Base-by-base conservation (phyloP, 1,284 basidiomycete species). In the Pseudozyma thailandica region DNA sequence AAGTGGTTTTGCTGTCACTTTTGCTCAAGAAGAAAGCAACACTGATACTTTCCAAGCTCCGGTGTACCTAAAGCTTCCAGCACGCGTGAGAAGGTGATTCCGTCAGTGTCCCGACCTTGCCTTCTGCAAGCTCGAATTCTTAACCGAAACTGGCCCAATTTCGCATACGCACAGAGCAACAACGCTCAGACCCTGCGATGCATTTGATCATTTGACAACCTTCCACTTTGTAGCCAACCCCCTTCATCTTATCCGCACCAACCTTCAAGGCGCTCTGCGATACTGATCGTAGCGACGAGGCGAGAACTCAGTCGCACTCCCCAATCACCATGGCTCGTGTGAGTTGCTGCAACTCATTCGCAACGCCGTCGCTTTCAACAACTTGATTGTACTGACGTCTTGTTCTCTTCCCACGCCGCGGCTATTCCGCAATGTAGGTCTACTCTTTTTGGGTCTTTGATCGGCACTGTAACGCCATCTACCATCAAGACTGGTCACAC, bases 401-500 rank as follows among this genome's bases (percentile, higher is more conserved):
- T 39, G 12, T 13, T 15, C 4, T 23, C 8, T 41, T 41, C 9
- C 23, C 20, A 23, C 39, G 15, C 13, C 4, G 4, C 39, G 8
- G 10, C 18, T 10, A 23, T 23, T 15, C 39, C 39, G 21, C n/a
- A 23, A 41, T 23, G 39, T 59, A 79, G 72, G 78, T 75, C 27
- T 78, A 77, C 42, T 80, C 80, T 10, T 59, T 82, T 21, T 82
- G 79, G 79, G 70, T 82, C 47, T 82, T 81, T 64, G 80, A 82
- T 44, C 69, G 79, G 16, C 72, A 78, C 48, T 82, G 80, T 60
- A 66, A 78, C 10, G 68, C 74, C 30, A 70, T 82, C 50, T 82
- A 79, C 50, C 74, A 81, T 43, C 75, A 80, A 54, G 80, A 82
- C 50, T 82, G 80, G 79, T 75, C 80, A 23, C 74, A 75, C 30